Conservation (phyloP, 371 early-diverging fungal genomes). For the Syncephalis plumigaleata region DNA sequence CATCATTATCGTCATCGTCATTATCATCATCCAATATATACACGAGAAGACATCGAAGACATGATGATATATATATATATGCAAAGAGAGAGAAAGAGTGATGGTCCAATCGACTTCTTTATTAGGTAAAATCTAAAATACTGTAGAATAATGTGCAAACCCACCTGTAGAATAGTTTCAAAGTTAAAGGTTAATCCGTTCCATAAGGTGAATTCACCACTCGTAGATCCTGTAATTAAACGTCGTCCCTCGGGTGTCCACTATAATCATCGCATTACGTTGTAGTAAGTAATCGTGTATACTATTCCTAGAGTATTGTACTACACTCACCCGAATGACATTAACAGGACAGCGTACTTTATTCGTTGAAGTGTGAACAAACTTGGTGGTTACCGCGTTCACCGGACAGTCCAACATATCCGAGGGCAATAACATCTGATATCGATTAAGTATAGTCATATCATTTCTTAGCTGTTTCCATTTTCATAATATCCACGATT, state of each 20-base stretch:
- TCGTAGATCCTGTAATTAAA: slow-evolving; percentile 90
- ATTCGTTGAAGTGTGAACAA: slow-evolving; percentile 95
- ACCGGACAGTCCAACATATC: slow-evolving; percentile 62
- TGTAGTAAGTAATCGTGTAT: too few relatives aligned
- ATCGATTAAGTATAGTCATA: too few relatives aligned
- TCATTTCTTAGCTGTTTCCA: too few relatives aligned
- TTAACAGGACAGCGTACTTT: slow-evolving; percentile 94
- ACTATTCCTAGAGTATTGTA: too few relatives aligned
- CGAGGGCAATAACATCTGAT: slow-evolving; percentile 58
- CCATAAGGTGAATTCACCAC: slow-evolving; percentile 99
- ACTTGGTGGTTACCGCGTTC: slow-evolving; percentile 77
- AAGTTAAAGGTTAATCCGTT: slow-evolving; percentile 98
- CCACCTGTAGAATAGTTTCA: slow-evolving; percentile 95
- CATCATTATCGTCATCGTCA: too few relatives aligned
- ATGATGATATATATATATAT: not conserved
- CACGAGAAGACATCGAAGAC: not conserved
- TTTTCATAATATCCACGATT: too few relatives aligned
- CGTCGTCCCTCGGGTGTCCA: slow-evolving; percentile 99
- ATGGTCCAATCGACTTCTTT: too few relatives aligned
- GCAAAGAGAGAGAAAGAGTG: not conserved
- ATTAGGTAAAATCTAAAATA: not conserved
- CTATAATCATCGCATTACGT: too few relatives aligned
- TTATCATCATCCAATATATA: not conserved
- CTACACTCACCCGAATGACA: slow-evolving; percentile 69
- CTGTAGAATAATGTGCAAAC: not conserved